Evolutionary conservation across 108 stramenopile species (phyloP), one percentile per base, ranked within the genome.

Genomic region (Bacterosira constricta): DNA sequence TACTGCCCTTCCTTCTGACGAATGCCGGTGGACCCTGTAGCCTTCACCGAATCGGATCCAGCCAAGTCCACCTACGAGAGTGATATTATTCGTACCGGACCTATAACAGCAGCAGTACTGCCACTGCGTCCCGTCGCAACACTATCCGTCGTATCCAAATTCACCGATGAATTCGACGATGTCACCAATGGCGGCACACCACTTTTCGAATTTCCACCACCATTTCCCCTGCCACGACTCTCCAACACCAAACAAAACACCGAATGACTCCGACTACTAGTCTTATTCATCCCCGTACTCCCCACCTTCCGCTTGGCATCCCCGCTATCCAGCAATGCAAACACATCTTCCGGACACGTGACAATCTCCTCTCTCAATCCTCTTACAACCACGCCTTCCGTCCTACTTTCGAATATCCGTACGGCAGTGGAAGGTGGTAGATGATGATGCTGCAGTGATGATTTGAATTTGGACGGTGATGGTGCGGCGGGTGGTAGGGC

Each of bases 1-100:
- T 97, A 97, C 34, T 97, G 96, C 4, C 97, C 98, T 78, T 99
- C 99, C 75, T 94, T 90, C 50, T 86, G 89, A 37, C 99, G 90
- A 9, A 79, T 82, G 6, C 94, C 90, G 23, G 83, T 86, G 10
- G 88, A 83, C 7, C 94, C 94, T 20, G 88, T 91, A 21, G 85
- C 62, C 42, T 83, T 81, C 8, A 96, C 91, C 3, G 88, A 90
- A 57, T 96, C 95, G 41, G 84, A 86, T 38, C 95, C 95, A 2
- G 95, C 92, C 72, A 96, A 76, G 77, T 96, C 95, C 10, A 93
- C 92, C 73, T 92, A 67, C 15, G 79, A 79, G 9, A 95, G 63
- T 18, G 88, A 83, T 3, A 88, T 89, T 11, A 87, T 79, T 39
- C 88, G 74, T 29, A 88, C 86, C 23, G 83, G 57, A 25, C 76